These are phyloP conservation scores for Trypanosoma vivax DNA, from an alignment of 208 protist genomes.

Conservation along the genomic window DNA sequence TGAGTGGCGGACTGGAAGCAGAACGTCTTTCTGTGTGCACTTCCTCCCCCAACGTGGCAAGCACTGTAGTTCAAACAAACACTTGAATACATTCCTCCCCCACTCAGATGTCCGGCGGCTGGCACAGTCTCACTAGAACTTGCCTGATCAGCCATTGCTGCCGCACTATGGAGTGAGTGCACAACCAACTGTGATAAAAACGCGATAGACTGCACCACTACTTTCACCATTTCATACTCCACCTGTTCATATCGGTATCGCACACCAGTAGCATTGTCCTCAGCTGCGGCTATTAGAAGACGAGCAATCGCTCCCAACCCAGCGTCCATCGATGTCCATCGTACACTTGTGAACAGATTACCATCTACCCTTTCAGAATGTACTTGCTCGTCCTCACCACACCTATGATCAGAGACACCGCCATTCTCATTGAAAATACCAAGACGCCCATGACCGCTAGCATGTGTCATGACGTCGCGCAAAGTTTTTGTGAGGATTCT, in stretches of 20 bases:
- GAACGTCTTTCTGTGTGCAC: too few species aligned
- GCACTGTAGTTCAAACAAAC: too few species aligned
- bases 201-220: slow-evolving; percentile 34
- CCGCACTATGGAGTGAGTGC: slow-evolving; percentile 38
- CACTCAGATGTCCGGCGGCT: too few species aligned
- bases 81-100: too few species aligned
- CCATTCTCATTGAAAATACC: neutral
- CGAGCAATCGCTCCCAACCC: slow-evolving; percentile 42
- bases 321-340: slow-evolving; percentile 43
- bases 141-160: too few species aligned
- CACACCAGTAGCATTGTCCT: slow-evolving; percentile 44
- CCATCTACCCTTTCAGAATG: too few species aligned
- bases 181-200: slow-evolving; percentile 32
- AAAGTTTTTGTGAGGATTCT: slow-evolving; percentile 41
- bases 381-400: slow-evolving; percentile 6
- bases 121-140: too few species aligned
- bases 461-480: slow-evolving; percentile 24
- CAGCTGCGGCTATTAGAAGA: slow-evolving; percentile 42
- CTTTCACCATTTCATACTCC: slow-evolving; percentile 42
- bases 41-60: too few species aligned
- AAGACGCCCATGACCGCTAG: neutral
- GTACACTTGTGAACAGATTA: neutral
- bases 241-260: slow-evolving; percentile 52
- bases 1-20: slow-evolving; percentile 29
- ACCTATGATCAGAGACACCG: too few species aligned